Percentiles rank a stretch among this genome's conserved stretches.
Conservation (phyloP, 345 rosid genomes). For the Salix brachista region DNA sequence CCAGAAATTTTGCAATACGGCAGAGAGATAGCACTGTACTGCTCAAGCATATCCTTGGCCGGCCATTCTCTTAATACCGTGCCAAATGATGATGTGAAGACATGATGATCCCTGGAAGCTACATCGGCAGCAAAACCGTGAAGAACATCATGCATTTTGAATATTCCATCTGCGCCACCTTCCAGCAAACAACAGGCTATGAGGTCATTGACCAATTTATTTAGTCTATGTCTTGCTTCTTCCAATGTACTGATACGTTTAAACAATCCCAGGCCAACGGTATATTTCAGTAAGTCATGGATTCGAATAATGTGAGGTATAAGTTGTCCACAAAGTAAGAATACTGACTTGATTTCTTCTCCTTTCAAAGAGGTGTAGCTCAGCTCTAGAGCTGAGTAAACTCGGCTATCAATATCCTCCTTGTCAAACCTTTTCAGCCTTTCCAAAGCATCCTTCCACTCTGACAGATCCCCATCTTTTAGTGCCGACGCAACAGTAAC, state of each 20-base stretch:
- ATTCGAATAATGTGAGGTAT: neutral
- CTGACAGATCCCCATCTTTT: neutral
- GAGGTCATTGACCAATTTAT: constrained; percentile 5
- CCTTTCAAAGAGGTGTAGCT: neutral
- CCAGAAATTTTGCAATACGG: neutral
- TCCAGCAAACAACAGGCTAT: constrained; percentile 17
- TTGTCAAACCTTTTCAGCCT: neutral
- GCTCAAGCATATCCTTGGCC: neutral
- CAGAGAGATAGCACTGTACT: constrained; percentile 1
- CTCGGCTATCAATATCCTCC: neutral
- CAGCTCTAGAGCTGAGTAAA: neutral
- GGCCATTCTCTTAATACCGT: neutral
- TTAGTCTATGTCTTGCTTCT: neutral
- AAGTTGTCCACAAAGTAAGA: constrained; percentile 1
- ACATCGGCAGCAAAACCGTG: constrained; percentile 11
- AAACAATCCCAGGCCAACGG: constrained; percentile 20
- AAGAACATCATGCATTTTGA: constrained; percentile 30
- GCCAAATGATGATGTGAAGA: neutral
- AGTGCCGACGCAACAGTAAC: constrained; percentile 6
- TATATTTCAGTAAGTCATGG: neutral
- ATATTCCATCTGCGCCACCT: neutral
- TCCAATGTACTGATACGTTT: neutral
- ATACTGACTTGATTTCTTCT: neutral
- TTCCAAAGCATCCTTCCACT: constrained; percentile 14
- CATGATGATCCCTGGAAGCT: constrained; percentile 2